phyloP scores from a whole-genome alignment of 768 basidiomycete genomes.

The Tulasnella sp. region DNA sequence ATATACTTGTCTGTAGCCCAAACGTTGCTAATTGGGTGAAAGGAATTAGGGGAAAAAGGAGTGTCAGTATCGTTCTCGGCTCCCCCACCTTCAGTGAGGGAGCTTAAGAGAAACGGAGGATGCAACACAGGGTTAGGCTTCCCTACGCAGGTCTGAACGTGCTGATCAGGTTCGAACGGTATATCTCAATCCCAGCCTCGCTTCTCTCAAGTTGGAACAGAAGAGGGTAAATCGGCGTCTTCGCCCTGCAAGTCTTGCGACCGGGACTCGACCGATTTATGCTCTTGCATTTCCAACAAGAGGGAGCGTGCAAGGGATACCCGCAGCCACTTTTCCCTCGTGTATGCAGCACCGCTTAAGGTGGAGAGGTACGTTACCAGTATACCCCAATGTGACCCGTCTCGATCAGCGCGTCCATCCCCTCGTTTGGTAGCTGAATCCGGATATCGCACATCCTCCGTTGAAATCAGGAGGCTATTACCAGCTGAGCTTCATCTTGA shows the following conservation, averaged over 20 bases:
- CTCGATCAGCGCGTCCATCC: conserved; percentile 29
- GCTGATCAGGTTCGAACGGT: conserved; percentile 97
- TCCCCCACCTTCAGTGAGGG: conserved; percentile 25
- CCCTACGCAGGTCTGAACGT: conserved; percentile 94
- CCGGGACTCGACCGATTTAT: conserved; percentile 22
- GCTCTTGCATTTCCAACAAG: conserved; percentile 13
- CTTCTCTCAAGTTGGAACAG: conserved; percentile 25
- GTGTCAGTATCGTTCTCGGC: conserved; percentile 41
- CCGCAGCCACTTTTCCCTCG: conserved; percentile 75
- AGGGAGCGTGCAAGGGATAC: conserved; percentile 48
- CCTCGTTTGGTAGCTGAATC: conserved; percentile 26
- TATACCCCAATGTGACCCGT: conserved; percentile 31
- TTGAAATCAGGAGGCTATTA: conserved; percentile 32
- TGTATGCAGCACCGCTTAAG: conserved; percentile 33
- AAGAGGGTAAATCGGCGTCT: conserved; percentile 21
- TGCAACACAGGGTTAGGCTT: conserved; percentile 60
- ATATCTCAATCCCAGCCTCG: conserved; percentile 79
- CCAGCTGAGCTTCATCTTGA: conserved; percentile 50
- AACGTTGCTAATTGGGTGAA: conserved; percentile 42
- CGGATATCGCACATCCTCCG: not conserved
- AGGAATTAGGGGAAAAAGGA: conserved; percentile 26
- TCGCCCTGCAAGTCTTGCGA: too few relatives aligned
- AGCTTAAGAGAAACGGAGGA: conserved; percentile 35
- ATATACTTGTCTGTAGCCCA: conserved; percentile 72
- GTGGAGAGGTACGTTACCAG: conserved; percentile 61